phyloP scores from a whole-genome alignment of 805 yeast genomes.

The Yamadazyma laniorum region DNA sequence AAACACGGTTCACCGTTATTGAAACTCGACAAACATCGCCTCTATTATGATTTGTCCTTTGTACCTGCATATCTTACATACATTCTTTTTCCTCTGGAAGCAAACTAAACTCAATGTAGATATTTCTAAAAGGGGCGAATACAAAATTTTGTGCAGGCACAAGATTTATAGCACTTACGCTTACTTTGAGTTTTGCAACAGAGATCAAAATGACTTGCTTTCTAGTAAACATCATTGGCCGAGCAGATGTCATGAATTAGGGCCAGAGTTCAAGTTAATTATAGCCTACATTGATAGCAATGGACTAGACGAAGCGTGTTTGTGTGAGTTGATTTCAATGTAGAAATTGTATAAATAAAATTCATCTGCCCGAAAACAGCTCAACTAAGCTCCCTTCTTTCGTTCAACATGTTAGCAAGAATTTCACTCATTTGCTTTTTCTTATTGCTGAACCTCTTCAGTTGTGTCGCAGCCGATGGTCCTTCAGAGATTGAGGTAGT shows the following conservation, averaged over 20 bases:
- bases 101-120: conserved; percentile 1
- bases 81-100: conserved; percentile 4
- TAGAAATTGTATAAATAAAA: conserved; percentile 7
- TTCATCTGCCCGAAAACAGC: background rate
- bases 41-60: background rate
- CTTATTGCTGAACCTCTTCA: conserved; percentile 4
- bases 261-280: conserved; percentile 8
- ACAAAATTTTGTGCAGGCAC: conserved; percentile 1
- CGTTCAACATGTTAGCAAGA: conserved; percentile 6
- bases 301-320: conserved; percentile 3
- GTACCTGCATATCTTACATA: conserved; percentile 7
- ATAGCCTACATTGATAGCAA: conserved; percentile 8
- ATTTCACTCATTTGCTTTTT: conserved; percentile 14
- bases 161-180: conserved; percentile 8
- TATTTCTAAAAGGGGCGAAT: conserved; percentile 1
- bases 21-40: conserved; percentile 9
- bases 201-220: conserved; percentile 11
- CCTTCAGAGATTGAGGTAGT: conserved; percentile 38
- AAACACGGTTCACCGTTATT: no score
- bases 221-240: conserved; percentile 2
- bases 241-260: background rate
- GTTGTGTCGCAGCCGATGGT: conserved; percentile 12
- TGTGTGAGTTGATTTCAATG: background rate
- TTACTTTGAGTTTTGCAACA: background rate
- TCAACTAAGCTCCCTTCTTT: no score